phyloP scores from a whole-genome alignment of 352 stramenopile genomes.

The Aphanomyces astaci region DNA sequence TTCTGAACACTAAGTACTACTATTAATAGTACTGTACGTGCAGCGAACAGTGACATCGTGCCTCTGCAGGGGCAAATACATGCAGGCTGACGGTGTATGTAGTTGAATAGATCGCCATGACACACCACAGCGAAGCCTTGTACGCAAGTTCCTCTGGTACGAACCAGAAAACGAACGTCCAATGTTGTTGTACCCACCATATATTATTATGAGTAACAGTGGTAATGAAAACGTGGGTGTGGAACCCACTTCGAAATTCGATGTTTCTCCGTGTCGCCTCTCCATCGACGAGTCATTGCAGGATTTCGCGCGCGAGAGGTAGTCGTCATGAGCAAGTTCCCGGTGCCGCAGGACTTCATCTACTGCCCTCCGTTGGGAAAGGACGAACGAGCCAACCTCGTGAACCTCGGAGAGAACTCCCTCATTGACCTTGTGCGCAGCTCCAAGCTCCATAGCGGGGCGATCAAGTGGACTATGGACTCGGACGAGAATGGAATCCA shows the following conservation, averaged over 20 bases:
- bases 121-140: too few species aligned
- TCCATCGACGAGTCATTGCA: not conserved
- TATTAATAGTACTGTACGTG: too few species aligned
- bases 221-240: too few species aligned
- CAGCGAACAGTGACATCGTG: too few species aligned
- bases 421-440: constrained; percentile 12
- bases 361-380: constrained; percentile 11
- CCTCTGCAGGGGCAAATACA: too few species aligned
- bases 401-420: not conserved
- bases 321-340: constrained; percentile 17
- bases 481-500: constrained; percentile 21
- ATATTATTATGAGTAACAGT: too few species aligned
- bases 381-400: not conserved
- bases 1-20: too few species aligned
- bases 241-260: not conserved
- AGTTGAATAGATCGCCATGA: too few species aligned
- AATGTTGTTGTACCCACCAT: too few species aligned
- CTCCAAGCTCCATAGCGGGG: not conserved
- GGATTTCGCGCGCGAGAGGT: not conserved
- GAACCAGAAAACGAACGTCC: too few species aligned
- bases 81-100: too few species aligned
- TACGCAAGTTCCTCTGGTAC: too few species aligned
- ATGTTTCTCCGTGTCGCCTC: not conserved
- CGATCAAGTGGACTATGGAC: constrained; percentile 10
- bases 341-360: constrained; percentile 15